Evolutionary conservation across 805 yeast species (phyloP).

Genomic region (Yamadazyma laniorum): DNA sequence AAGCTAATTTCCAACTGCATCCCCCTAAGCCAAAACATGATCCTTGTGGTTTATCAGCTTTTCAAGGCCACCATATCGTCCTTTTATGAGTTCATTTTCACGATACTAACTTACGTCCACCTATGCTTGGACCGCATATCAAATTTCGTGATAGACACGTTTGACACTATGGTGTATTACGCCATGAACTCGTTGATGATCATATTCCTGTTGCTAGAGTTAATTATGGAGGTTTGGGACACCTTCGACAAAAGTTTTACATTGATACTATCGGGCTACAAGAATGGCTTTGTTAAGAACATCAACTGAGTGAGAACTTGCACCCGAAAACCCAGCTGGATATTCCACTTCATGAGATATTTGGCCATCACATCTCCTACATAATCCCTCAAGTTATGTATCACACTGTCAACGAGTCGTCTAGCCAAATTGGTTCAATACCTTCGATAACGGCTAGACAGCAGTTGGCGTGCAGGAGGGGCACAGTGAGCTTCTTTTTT

Average conservation of each 20-base stretch:
- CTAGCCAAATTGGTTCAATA: too few relatives aligned
- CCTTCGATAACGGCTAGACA: background rate
- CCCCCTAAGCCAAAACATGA: too few relatives aligned
- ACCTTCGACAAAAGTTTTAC: conserved; percentile 2
- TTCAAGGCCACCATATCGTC: conserved; percentile 1
- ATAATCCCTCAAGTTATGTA: background rate
- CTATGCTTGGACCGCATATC: background rate
- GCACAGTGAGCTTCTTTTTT: background rate
- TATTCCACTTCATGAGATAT: too few relatives aligned
- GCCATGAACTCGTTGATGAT: conserved; percentile 14
- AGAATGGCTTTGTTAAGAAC: conserved; percentile 14
- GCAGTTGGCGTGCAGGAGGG: conserved; percentile 1
- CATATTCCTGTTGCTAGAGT: conserved; percentile 10
- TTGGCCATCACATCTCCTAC: background rate
- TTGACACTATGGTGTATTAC: conserved; percentile 14
- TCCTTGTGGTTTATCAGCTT: background rate
- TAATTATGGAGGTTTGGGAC: conserved; percentile 7
- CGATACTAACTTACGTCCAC: background rate
- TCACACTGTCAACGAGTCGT: background rate
- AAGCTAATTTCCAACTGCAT: too few relatives aligned
- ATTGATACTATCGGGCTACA: conserved; percentile 12
- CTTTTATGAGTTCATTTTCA: conserved; percentile 1
- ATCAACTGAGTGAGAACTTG: conserved; percentile 9
- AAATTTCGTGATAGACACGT: conserved; percentile 1
- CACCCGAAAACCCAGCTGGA: background rate